Evolutionary conservation across 73 alveolate genomes (phyloP).

Genomic region (Symbiodinium pilosum): DNA sequence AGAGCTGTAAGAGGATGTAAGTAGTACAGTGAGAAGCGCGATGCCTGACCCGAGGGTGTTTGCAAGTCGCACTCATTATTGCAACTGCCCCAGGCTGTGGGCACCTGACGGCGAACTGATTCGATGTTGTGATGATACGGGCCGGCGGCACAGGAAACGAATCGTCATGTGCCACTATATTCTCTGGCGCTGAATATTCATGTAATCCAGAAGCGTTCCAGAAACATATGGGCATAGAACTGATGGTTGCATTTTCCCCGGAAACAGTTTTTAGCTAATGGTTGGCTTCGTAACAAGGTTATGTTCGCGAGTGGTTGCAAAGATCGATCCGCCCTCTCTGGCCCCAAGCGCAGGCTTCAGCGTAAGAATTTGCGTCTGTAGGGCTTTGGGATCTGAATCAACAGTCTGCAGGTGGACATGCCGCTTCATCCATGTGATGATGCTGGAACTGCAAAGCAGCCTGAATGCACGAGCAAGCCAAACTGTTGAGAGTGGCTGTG

Average conservation of each 20-base stretch:
- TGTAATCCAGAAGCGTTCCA: no score
- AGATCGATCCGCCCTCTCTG: conserved; percentile 42
- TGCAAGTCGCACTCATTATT: no score
- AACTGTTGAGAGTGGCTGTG: no score
- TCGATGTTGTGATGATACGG: not conserved
- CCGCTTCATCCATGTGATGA: not conserved
- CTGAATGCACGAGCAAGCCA: not conserved
- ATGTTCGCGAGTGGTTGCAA: conserved; percentile 50
- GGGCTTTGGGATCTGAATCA: no score
- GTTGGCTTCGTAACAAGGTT: not conserved
- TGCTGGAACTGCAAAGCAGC: not conserved
- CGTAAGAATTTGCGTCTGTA: no score
- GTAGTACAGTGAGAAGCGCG: not conserved
- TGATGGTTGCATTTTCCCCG: no score
- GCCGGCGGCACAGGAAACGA: not conserved
- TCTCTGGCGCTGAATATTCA: no score
- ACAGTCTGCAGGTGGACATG: not conserved
- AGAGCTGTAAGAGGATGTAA: not conserved
- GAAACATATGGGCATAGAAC: no score
- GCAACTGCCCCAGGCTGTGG: not conserved
- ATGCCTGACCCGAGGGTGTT: no score
- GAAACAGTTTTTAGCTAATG: no score
- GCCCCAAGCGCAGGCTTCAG: conserved; percentile 13
- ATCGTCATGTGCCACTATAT: no score
- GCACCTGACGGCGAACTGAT: not conserved